Base-by-base conservation (phyloP, 2,329 filamentous ascomycete species). In the Penicillium sp. region DNA sequence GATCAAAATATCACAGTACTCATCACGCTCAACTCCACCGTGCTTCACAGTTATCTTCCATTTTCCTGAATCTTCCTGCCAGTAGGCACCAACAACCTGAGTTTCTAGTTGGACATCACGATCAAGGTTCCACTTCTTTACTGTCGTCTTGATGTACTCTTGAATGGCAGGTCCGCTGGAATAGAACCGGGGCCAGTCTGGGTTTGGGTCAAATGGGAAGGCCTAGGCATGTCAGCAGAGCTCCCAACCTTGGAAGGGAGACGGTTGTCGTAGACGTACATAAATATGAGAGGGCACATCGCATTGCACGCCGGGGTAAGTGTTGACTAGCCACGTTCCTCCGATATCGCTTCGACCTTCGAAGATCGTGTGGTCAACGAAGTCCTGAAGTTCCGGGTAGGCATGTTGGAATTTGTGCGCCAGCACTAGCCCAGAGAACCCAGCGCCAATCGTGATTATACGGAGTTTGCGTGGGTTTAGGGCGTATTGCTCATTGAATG, bases 121-220 rank as follows among this genome's bases (percentile, higher is more conserved):
- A 40, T 69, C 67, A 0, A 72, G 64, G 28, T 66, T 60, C 49
- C 69, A 70, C 51, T 74, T 72, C 42, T 58, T 64, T 15, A 69
- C 69, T 8, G 63, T 64, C 0, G 55, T 48, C 45, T 68, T 61
- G 59, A 72, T 68, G 51, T 75, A 75, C 21, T 69, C 63, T 12
- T 65, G 62, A 29, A 74, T 74, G 48, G 73, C 72, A 15, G 58
- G 54, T 1, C 69, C 68, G 4, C 58, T 59, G 6, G 68, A 66
- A 45, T 71, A 74, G 33, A 71, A 68, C 3, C 65, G 63, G 2
- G 61, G 65, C 69, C 69, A 73, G 33, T 69, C 61, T 2, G 69
- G 69, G 32, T 73, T 72, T 2, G 69, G 69, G 7, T 70, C 67
- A 46, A 69, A 74, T 2, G 67, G 68, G 15, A 68, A 67, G 17